Conservation (phyloP, 2,329 filamentous ascomycete species). For the Incumbomyces delicatus region DNA sequence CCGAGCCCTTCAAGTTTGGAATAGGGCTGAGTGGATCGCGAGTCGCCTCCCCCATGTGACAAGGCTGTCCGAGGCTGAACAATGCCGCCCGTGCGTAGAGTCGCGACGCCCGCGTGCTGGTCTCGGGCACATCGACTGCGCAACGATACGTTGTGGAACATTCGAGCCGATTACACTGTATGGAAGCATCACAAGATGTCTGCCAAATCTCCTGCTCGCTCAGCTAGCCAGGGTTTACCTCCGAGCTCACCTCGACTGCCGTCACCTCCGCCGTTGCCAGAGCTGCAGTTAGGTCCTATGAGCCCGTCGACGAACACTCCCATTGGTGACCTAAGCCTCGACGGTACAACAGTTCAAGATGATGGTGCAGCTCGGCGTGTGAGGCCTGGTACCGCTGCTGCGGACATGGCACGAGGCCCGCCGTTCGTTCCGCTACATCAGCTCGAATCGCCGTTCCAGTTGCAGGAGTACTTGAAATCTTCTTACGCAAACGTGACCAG, state of each 20-base stretch:
- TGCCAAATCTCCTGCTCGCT: conserved; percentile 23
- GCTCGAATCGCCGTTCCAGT: conserved; percentile 94
- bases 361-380: conserved; percentile 73
- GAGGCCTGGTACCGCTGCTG: conserved; percentile 82
- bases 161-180: conserved; percentile 4
- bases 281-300: conserved; percentile 78
- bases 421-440: conserved; percentile 74
- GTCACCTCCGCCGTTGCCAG: conserved; percentile 85
- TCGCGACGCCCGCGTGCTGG: too few species aligned
- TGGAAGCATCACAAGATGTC: conserved; percentile 1
- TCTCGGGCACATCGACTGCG: background rate
- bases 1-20: too few species aligned
- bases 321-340: conserved; percentile 46
- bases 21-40: too few species aligned
- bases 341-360: conserved; percentile 50
- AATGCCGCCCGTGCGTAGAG: background rate
- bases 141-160: conserved; percentile 3
- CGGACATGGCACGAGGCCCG: conserved; percentile 85
- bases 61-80: conserved; percentile 1
- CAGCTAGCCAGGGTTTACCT: conserved; percentile 30
- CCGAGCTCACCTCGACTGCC: conserved; percentile 85
- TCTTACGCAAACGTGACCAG: conserved; percentile 75
- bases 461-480: conserved; percentile 93
- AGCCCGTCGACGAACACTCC: conserved; percentile 59
- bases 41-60: too few species aligned